Percentiles rank a stretch among this genome's conserved stretches.
Conservation (phyloP, 1,284 basidiomycete genomes). For the Macrocystidia cucumis region DNA sequence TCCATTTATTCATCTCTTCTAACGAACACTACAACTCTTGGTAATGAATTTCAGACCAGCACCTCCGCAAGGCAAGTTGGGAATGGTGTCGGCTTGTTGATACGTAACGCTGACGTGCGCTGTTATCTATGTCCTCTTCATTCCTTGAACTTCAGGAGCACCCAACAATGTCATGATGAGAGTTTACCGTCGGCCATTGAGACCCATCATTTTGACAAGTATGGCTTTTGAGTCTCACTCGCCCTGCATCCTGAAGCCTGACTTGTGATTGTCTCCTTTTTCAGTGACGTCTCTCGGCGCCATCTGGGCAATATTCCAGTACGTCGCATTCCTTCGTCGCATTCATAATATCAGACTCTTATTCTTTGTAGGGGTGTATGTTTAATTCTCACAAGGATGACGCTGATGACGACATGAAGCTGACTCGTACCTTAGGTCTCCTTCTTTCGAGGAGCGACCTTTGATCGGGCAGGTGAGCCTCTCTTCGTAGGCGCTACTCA, state of each 20-base stretch:
- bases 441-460: slow-evolving; percentile 13
- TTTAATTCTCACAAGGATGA: not conserved
- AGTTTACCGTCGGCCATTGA: slow-evolving; percentile 44
- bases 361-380: not conserved
- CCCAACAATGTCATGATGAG: no score
- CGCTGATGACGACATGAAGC: not conserved
- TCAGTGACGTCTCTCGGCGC: slow-evolving; percentile 40
- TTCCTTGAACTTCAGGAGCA: no score
- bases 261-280: no score
- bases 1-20: no score
- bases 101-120: no score
- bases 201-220: slow-evolving; percentile 52
- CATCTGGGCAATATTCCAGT: slow-evolving; percentile 59
- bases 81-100: no score
- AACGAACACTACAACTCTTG: no score
- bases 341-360: not conserved
- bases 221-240: slow-evolving; percentile 19
- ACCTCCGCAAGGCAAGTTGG: no score
- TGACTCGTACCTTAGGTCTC: not conserved
- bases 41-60: no score
- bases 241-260: not conserved
- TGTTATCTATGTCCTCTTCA: no score
- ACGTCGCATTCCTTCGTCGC: slow-evolving; percentile 17
- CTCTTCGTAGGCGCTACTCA: not conserved
- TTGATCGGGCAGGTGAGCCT: slow-evolving; percentile 3